phyloP scores from a whole-genome alignment of 2,329 filamentous ascomycete genomes.

The Paecilomyces niveus region DNA sequence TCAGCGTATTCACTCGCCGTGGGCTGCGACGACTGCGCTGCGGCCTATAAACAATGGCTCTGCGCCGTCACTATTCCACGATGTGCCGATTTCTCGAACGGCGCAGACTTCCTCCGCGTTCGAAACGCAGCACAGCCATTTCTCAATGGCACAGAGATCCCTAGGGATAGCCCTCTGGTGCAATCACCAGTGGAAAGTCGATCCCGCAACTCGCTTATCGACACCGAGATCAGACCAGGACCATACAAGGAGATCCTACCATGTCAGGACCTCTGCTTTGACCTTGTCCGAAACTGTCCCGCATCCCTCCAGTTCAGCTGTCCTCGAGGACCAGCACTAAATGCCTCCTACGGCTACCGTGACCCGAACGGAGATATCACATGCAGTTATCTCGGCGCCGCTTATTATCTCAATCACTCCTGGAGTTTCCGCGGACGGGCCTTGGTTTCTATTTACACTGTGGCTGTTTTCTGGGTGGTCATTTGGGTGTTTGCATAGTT shows the following conservation, averaged over 20 bases:
- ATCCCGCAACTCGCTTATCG: constrained; percentile 68
- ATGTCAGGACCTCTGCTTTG: constrained; percentile 80
- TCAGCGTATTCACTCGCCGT: constrained; percentile 75
- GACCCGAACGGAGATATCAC: constrained; percentile 34
- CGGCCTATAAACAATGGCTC: constrained; percentile 88
- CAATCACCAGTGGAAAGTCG: constrained; percentile 40
- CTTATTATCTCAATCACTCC: constrained; percentile 43
- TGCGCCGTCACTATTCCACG: constrained; percentile 89
- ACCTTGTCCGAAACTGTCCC: constrained; percentile 78
- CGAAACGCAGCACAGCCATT: constrained; percentile 68
- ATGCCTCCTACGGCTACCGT: constrained; percentile 45
- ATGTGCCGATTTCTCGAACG: constrained; percentile 71
- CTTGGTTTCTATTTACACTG: constrained; percentile 9
- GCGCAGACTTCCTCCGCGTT: constrained; percentile 50
- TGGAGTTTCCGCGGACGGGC: constrained; percentile 6
- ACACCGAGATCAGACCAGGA: constrained; percentile 64
- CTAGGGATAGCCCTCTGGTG: constrained; percentile 27
- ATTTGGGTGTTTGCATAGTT: constrained; percentile 6
- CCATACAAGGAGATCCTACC: constrained; percentile 92
- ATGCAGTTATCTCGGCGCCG: constrained; percentile 58
- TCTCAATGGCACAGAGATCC: constrained; percentile 57
- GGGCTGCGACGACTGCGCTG: constrained; percentile 66
- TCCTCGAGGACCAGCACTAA: constrained; percentile 48
- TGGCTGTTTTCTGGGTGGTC: constrained; percentile 10
- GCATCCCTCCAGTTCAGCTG: constrained; percentile 68